Evolutionary conservation across 139 green algal species (phyloP).

Genomic region (Zygnema circumcarinatum): DNA sequence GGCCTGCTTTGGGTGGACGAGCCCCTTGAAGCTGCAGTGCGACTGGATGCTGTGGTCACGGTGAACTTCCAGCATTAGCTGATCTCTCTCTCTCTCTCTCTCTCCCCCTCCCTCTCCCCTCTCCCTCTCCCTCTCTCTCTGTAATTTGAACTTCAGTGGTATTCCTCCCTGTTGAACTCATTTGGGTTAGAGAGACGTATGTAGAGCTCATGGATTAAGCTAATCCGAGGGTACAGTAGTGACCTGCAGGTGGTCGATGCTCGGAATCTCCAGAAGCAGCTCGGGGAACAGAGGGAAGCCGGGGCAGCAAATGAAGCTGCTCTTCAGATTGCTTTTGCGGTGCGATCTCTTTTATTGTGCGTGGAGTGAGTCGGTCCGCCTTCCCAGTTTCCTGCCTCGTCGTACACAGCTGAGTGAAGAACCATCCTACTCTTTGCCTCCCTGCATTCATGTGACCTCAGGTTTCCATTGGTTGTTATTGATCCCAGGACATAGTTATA

Average conservation of each 20-base stretch:
- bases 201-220: too few relatives aligned
- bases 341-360: slow-evolving; percentile 63
- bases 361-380: background rate
- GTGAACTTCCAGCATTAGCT: slow-evolving; percentile 46
- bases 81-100: too few relatives aligned
- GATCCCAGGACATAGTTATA: slow-evolving; percentile 44
- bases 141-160: too few relatives aligned
- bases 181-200: too few relatives aligned
- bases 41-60: slow-evolving; percentile 75
- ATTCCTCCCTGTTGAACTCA: too few relatives aligned
- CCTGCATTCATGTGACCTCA: too few relatives aligned
- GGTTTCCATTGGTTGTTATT: too few relatives aligned
- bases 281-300: slow-evolving; percentile 70
- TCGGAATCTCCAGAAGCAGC: slow-evolving; percentile 66
- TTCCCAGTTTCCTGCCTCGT: background rate
- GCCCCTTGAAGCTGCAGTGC: slow-evolving; percentile 47
- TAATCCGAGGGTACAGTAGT: too few relatives aligned
- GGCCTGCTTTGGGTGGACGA: slow-evolving; percentile 91
- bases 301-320: slow-evolving; percentile 86
- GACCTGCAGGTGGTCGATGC: slow-evolving; percentile 68
- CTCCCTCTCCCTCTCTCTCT: background rate
- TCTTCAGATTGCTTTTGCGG: slow-evolving; percentile 92
- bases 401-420: too few relatives aligned
- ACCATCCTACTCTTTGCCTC: too few relatives aligned
- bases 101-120: background rate